phyloP scores from a whole-genome alignment of 2,329 filamentous ascomycete genomes.

The Phialemonium atrogriseum region DNA sequence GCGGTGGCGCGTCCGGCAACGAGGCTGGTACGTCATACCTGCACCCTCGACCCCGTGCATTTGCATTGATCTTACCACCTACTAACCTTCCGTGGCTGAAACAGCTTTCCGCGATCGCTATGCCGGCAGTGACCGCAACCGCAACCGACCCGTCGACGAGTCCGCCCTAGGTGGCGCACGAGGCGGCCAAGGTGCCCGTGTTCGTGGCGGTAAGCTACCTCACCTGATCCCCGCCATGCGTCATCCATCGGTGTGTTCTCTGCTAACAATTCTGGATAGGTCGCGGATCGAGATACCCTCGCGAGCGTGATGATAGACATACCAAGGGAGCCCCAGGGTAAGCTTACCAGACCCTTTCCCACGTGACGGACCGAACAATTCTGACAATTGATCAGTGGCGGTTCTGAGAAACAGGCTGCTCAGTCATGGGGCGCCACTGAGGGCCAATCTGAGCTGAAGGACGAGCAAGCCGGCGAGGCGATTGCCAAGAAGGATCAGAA shows the following conservation, averaged over 20 bases:
- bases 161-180: conserved; percentile 44
- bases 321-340: conserved; percentile 39
- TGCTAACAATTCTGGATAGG: conserved; percentile 24
- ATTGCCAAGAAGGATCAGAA: conserved; percentile 82
- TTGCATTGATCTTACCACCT: conserved; percentile 4
- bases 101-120: conserved; percentile 84
- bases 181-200: conserved; percentile 57
- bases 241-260: background rate
- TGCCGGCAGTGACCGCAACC: conserved; percentile 76
- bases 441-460: conserved; percentile 76
- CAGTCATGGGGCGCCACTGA: conserved; percentile 83
- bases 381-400: conserved; percentile 36
- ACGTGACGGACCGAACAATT: background rate
- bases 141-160: conserved; percentile 69
- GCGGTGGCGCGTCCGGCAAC: conserved; percentile 61
- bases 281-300: conserved; percentile 44
- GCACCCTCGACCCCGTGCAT: conserved; percentile 6
- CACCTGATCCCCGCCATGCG: too few relatives aligned
- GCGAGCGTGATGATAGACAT: conserved; percentile 50
- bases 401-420: conserved; percentile 78
- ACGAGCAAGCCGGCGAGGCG: conserved; percentile 84
- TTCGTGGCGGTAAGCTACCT: conserved; percentile 43
- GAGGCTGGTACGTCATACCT: conserved; percentile 68
- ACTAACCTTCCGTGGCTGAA: conserved; percentile 10
- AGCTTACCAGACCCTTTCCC: conserved; percentile 13